Evolutionary conservation across 805 yeast genomes (phyloP), one percentile per base, ranked within the genome.

Genomic region (Ogataea parapolymorpha): DNA sequence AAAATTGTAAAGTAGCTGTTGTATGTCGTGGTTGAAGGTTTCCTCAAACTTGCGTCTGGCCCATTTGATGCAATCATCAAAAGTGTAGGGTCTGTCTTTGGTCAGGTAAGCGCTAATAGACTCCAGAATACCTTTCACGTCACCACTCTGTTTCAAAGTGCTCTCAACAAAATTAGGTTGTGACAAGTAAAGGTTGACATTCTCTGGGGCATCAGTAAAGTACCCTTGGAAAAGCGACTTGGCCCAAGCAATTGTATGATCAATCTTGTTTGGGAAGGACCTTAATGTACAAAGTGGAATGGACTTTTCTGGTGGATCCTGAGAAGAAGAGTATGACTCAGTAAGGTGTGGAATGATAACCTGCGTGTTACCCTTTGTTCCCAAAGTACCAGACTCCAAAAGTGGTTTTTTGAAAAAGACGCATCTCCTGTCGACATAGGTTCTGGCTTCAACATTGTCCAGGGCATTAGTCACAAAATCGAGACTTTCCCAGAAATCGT

Each of bases 171-270:
- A 93, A 67, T 89, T 83, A 46, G 96, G 93, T 66, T 93, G 96
- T 25, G 90, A 72, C 60, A 93, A 70, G 66, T 89, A 93, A 59
- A 87, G 66, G 63, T 93, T 93, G 41, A 90, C 98, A 56, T 88
- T 88, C 64, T 87, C 96, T 14, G 96, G 90, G n/a, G 88, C 75
- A 46, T 91, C 96, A 26, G 80, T 72, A 64, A 93, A 93, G 58
- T 80, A 88, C 15, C 93, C 96, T 71, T 85, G 93, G 75, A 93
- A 93, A 59, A 88, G 72, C 14, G 89, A 81, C 68, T 95, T 95
- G 12, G 98, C 95, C 99, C 99, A 93, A 5, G 99, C 98, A 67
- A 93, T 93, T 1, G 99, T 93, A 61, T 93, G 99, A 62, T 93
- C 99, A 56, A 93, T 93, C 67, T 91, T 91, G 66, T 89, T 86